Conservation (phyloP, 78 protist genomes). For the Dictyostelium capitatum region DNA sequence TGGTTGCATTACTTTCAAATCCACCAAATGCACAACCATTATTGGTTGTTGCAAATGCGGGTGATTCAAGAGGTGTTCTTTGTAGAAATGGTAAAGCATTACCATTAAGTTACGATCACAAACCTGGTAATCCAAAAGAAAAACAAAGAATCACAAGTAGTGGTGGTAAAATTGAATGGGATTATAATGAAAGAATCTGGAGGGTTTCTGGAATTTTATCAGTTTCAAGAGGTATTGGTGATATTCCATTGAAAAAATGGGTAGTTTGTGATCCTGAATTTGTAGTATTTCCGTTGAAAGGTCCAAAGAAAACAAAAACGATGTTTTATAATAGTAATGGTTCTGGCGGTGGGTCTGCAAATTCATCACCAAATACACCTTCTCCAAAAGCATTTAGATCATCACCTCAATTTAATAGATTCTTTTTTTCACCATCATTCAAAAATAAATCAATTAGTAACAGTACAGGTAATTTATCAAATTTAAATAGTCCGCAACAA, state of each 20-base stretch:
- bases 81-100: conserved; percentile 75
- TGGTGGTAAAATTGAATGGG: conserved; percentile 73
- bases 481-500: not conserved
- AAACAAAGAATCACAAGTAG: conserved; percentile 36
- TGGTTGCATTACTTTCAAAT: conserved; percentile 29
- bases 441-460: not conserved
- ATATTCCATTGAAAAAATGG: conserved; percentile 77
- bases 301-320: not conserved
- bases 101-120: conserved; percentile 71
- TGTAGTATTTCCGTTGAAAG: conserved; percentile 47
- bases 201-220: conserved; percentile 54
- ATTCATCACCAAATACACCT: not conserved
- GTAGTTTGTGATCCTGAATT: conserved; percentile 70
- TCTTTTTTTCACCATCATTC: conserved; percentile 6
- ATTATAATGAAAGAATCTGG: conserved; percentile 55
- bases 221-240: conserved; percentile 74
- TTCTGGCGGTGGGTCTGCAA: not conserved
- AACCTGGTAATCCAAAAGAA: conserved; percentile 64
- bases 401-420: not conserved
- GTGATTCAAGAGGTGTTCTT: conserved; percentile 74
- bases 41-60: conserved; percentile 63
- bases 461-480: not conserved
- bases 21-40: conserved; percentile 59
- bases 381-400: not conserved
- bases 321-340: not conserved